These are phyloP conservation scores for Hypomyces perniciosus DNA, from an alignment of 2,329 filamentous ascomycete species.

Conservation along the genomic window DNA sequence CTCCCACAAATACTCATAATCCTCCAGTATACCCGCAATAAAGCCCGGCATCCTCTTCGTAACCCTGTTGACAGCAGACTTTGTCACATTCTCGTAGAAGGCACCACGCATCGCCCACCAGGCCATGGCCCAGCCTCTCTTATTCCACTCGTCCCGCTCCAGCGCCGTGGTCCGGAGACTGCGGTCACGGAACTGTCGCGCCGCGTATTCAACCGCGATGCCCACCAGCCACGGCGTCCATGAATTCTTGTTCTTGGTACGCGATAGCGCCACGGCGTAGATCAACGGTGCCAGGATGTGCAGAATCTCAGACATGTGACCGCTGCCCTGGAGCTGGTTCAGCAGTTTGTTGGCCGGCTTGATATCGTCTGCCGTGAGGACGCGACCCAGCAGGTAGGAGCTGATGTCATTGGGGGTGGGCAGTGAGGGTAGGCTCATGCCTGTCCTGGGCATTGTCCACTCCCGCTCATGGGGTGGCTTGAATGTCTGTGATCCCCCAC, in stretches of 20 bases:
- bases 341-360: slow-evolving; percentile 83
- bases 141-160: slow-evolving; percentile 83
- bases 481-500: slow-evolving; percentile 14
- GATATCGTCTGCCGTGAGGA: slow-evolving; percentile 93
- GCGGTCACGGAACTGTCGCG: slow-evolving; percentile 72
- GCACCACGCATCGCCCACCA: slow-evolving; percentile 98
- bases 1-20: slow-evolving; percentile 98
- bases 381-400: slow-evolving; percentile 79
- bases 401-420: slow-evolving; percentile 79
- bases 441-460: slow-evolving; percentile 94
- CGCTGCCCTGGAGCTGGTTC: slow-evolving; percentile 69
- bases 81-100: slow-evolving; percentile 89
- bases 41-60: slow-evolving; percentile 73
- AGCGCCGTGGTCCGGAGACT: slow-evolving; percentile 77
- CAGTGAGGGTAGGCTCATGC: slow-evolving; percentile 74
- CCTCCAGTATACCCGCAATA: slow-evolving; percentile 79
- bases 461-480: slow-evolving; percentile 45
- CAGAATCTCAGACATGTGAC: slow-evolving; percentile 77
- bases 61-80: slow-evolving; percentile 65
- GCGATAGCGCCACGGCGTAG: slow-evolving; percentile 77
- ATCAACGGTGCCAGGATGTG: slow-evolving; percentile 85
- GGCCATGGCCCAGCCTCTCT: slow-evolving; percentile 80
- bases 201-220: slow-evolving; percentile 76
- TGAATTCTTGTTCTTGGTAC: slow-evolving; percentile 63
- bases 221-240: slow-evolving; percentile 93